Evolutionary conservation across 2,329 filamentous ascomycete genomes (phyloP).

Genomic region (Hypoxylon sp.): DNA sequence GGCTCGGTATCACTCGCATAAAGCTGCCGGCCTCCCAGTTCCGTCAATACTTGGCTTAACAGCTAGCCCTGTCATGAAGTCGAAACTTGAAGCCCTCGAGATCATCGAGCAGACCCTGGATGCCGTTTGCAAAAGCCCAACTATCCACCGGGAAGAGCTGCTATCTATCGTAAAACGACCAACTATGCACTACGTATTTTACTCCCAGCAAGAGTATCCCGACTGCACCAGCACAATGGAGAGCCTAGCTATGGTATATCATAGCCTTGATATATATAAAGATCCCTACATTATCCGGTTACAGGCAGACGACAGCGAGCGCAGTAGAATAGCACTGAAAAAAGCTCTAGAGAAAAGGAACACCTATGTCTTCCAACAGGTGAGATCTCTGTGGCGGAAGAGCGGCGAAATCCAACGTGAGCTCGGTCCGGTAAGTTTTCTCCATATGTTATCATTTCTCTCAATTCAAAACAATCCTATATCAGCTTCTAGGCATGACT

Average conservation of each 20-base stretch:
- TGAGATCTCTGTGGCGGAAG: conserved; percentile 66
- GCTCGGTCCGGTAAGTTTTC: conserved; percentile 62
- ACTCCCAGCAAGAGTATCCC: conserved; percentile 38
- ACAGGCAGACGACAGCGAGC: conserved; percentile 55
- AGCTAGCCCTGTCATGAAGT: conserved; percentile 79
- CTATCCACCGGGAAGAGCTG: conserved; percentile 75
- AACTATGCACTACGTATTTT: conserved; percentile 58
- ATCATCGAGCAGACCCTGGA: conserved; percentile 77
- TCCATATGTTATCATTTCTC: not conserved
- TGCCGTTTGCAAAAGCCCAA: conserved; percentile 76
- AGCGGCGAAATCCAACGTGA: conserved; percentile 64
- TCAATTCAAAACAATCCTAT: not conserved
- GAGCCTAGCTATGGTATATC: conserved; percentile 58
- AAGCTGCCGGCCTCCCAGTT: conserved; percentile 54
- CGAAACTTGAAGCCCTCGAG: conserved; percentile 66
- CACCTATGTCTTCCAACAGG: conserved; percentile 66
- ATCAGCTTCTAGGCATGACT: not conserved
- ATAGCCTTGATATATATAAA: conserved; percentile 64
- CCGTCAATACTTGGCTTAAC: conserved; percentile 83
- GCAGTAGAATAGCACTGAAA: conserved; percentile 55
- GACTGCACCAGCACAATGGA: conserved; percentile 55
- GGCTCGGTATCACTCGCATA: conserved; percentile 72
- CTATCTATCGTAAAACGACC: conserved; percentile 77
- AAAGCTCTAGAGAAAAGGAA: conserved; percentile 58
- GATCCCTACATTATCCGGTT: conserved; percentile 72